Conservation (phyloP, 495 filamentous ascomycete genomes). For the Hypoxylon fragiforme region DNA sequence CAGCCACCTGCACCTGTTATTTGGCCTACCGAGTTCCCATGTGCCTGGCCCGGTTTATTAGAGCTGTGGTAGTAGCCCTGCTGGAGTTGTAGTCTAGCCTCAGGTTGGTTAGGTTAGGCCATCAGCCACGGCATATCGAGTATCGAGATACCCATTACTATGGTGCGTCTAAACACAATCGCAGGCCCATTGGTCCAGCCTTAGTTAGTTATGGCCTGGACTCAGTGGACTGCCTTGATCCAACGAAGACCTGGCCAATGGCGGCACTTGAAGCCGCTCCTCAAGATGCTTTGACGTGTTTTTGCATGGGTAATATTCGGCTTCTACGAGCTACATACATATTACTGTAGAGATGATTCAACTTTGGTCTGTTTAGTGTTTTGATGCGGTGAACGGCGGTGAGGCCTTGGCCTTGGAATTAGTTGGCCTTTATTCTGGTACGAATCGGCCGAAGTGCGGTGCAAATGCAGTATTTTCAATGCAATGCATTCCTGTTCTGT, state of each 20-base stretch:
- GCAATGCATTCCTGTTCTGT: slow-evolving; percentile 24
- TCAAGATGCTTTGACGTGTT: background rate
- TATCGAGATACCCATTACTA: slow-evolving; percentile 9
- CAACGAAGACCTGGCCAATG: slow-evolving; percentile 16
- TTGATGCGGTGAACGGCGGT: slow-evolving; percentile 24
- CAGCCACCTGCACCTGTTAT: slow-evolving; percentile 25
- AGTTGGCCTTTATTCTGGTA: background rate
- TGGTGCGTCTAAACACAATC: background rate
- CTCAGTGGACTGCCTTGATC: slow-evolving; percentile 28
- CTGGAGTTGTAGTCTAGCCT: too few species aligned
- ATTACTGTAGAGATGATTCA: too few species aligned
- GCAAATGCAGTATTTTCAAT: slow-evolving; percentile 14
- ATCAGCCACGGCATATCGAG: slow-evolving; percentile 34
- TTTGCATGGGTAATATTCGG: slow-evolving; percentile 6
- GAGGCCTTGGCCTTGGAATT: slow-evolving; percentile 18
- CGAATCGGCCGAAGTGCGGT: slow-evolving; percentile 14
- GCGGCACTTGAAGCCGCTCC: slow-evolving; percentile 2
- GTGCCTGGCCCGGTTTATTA: background rate
- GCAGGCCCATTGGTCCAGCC: slow-evolving; percentile 15
- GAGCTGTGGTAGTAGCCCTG: too few species aligned
- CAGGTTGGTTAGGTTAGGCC: too few species aligned
- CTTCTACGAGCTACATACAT: too few species aligned
- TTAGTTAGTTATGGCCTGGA: too few species aligned
- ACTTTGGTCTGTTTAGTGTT: background rate
- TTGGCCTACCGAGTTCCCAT: slow-evolving; percentile 28